phyloP scores from a whole-genome alignment of 2,329 filamentous ascomycete genomes.

The Fusarium lyarnte region DNA sequence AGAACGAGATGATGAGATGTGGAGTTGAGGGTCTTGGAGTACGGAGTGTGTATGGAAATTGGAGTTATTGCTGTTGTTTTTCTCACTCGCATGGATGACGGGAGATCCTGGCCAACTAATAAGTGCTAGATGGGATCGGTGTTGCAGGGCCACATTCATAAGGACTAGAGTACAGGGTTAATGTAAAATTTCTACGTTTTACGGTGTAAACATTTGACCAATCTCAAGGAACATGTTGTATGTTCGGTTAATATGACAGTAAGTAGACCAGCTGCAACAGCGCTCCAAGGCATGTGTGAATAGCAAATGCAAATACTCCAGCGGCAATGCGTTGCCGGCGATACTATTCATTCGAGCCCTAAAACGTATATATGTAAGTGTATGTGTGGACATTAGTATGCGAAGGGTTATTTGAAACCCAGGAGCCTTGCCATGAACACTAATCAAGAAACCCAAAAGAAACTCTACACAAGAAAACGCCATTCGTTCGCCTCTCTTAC shows the following conservation, averaged over 20 bases:
- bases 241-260: background rate
- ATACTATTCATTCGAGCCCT: conserved; percentile 10
- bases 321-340: background rate
- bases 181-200: conserved; percentile 7
- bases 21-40: conserved; percentile 33
- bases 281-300: background rate
- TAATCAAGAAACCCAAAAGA: conserved; percentile 16
- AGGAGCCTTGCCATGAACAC: background rate
- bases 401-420: background rate
- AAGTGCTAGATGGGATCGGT: conserved; percentile 23
- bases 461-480: conserved; percentile 34
- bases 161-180: conserved; percentile 22
- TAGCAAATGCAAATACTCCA: background rate
- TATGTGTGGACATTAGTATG: background rate
- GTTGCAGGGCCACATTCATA: conserved; percentile 6
- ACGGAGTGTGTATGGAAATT: conserved; percentile 11
- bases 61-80: conserved; percentile 27
- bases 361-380: conserved; percentile 17
- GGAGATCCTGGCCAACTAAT: conserved; percentile 21
- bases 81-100: background rate
- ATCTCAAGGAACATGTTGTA: background rate
- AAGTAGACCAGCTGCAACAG: background rate
- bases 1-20: conserved; percentile 6
- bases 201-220: background rate
- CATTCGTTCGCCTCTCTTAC: conserved; percentile 27